Base-by-base conservation (phyloP, 805 yeast genomes). In the Saccharomycopsis sp. region DNA sequence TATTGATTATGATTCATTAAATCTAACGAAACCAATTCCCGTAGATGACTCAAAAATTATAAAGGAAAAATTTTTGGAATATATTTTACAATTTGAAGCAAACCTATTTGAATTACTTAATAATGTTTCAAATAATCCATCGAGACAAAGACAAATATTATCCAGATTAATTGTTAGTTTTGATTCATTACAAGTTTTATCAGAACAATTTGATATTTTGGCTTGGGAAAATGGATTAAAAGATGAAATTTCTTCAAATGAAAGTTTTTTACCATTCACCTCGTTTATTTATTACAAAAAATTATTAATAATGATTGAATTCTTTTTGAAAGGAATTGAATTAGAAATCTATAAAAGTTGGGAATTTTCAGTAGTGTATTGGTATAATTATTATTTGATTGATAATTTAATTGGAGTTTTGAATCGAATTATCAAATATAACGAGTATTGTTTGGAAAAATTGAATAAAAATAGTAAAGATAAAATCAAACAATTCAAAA, bases 181-280 rank as follows among this genome's bases (percentile, higher is more conserved):
- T 81, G 96, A 89, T 57, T 69, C 86, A 2, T 61, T 84, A 25
- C 96, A 89, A 52, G 92, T 82, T 8, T 69, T 69, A 31, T 68
- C 81, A 39, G 94, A 85, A 51, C 58, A 63, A 4, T 63, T 77
- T 28, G 96, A 86, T 54, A 48, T 66, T 13, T 64, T 62, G 5
- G 41, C 71, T 5, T 58, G 52, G 27, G 51, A 54, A 3, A 62
- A 57, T 45, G 60, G 61, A 18, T 50, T 69, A 20, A 52, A 56
- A 21, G 61, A 59, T 26, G 47, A 43, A 1, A 42, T 58, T 13
- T 52, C 38, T 29, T 46, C 50, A 31, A 37, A 53, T 25, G 37
- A 47, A 12, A 39, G 46, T 6, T 71, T 78, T 1, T 61, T 84
- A 53, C 85, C 89, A 2, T 56, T 84, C 23, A 69, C 89, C 6